Conservation (phyloP, 805 yeast species). For the Scheffersomyces spartinae region DNA sequence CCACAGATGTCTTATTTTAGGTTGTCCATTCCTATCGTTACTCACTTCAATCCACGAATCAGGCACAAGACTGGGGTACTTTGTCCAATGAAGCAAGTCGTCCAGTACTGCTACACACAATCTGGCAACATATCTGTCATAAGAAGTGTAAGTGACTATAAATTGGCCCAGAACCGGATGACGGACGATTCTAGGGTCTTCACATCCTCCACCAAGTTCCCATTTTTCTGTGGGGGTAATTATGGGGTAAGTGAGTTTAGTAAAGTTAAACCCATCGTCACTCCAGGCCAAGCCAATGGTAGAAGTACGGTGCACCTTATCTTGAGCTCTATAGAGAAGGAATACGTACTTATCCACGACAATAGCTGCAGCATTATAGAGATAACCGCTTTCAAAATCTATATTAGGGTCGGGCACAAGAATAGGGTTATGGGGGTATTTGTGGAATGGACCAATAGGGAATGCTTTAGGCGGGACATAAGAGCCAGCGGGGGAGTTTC, state of each 20-base stretch:
- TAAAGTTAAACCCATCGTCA: slow-evolving; percentile 23
- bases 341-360: slow-evolving; percentile 26
- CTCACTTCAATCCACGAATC: slow-evolving; percentile 22
- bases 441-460: slow-evolving; percentile 31
- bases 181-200: slow-evolving; percentile 30
- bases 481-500: slow-evolving; percentile 16
- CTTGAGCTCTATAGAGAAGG: slow-evolving; percentile 28
- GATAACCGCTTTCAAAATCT: slow-evolving; percentile 26
- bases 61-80: slow-evolving; percentile 22
- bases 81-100: slow-evolving; percentile 26
- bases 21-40: slow-evolving; percentile 11
- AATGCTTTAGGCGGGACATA: slow-evolving; percentile 23
- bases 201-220: slow-evolving; percentile 31
- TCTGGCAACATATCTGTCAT: slow-evolving; percentile 20
- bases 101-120: slow-evolving; percentile 27
- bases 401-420: slow-evolving; percentile 23
- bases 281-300: slow-evolving; percentile 32
- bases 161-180: slow-evolving; percentile 23
- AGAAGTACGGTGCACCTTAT: slow-evolving; percentile 21
- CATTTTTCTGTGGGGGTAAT: slow-evolving; percentile 25
- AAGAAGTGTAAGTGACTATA: slow-evolving; percentile 30
- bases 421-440: slow-evolving; percentile 25
- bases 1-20: slow-evolving; percentile 21
- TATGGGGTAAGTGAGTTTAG: slow-evolving; percentile 18
- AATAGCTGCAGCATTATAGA: slow-evolving; percentile 32